Percentiles rank a stretch among this genome's conserved stretches.
Evolutionary conservation across 2,329 filamentous ascomycete genomes (phyloP).

Genomic region (Diaporthe citri): DNA sequence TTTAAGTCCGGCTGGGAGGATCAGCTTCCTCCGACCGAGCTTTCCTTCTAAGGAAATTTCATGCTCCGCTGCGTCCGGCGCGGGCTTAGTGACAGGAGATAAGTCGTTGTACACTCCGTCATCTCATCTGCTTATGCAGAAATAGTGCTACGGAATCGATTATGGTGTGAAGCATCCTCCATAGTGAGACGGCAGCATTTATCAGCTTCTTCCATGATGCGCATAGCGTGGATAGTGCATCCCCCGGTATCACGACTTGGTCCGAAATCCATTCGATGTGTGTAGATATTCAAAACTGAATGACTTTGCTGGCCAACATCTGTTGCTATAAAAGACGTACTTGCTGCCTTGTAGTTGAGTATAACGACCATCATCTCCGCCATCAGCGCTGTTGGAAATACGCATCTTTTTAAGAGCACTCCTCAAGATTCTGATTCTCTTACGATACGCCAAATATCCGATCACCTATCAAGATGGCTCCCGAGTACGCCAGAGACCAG

Average conservation of each 20-base stretch:
- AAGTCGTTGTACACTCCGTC: background rate
- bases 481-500: slow-evolving; percentile 37
- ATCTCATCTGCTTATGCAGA: background rate
- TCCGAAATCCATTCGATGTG: background rate
- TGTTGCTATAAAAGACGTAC: background rate
- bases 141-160: background rate
- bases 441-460: background rate
- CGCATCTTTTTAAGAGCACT: background rate
- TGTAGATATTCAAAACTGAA: background rate
- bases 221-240: background rate
- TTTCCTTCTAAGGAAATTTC: background rate
- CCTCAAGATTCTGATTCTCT: background rate
- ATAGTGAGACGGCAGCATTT: background rate
- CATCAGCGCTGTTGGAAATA: background rate
- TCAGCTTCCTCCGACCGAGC: background rate
- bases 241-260: background rate
- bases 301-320: background rate
- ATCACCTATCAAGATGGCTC: slow-evolving; percentile 13
- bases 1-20: slow-evolving; percentile 4
- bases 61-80: background rate
- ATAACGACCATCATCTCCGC: background rate
- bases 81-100: background rate
- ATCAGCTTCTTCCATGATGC: background rate
- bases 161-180: background rate
- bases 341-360: background rate